Percentiles rank a stretch among this genome's conserved stretches.
Evolutionary conservation across 805 yeast species (phyloP).

Genomic region (Metschnikowia kofuensis): DNA sequence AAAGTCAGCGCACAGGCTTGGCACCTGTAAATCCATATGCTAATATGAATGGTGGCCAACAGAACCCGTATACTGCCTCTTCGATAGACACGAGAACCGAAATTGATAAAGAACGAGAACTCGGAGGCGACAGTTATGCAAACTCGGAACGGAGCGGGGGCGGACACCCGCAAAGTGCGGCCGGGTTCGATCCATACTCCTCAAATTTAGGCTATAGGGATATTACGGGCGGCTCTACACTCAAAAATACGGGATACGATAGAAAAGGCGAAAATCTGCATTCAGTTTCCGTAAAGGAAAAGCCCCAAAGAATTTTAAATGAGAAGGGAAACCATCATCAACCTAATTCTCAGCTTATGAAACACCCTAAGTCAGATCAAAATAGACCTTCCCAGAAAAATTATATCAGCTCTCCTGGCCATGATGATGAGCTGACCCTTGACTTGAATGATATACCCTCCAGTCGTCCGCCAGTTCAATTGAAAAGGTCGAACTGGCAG

Average conservation of each 20-base stretch:
- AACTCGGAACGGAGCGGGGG: background rate
- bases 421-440: slow-evolving; percentile 32
- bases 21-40: slow-evolving; percentile 44
- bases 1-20: slow-evolving; percentile 31
- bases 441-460: slow-evolving; percentile 40
- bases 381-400: no score
- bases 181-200: no score
- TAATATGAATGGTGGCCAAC: slow-evolving; percentile 19
- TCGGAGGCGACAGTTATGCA: background rate
- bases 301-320: background rate
- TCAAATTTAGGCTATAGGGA: no score
- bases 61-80: slow-evolving; percentile 15
- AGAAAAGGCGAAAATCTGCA: background rate
- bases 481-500: slow-evolving; percentile 20
- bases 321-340: background rate
- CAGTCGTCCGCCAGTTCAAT: slow-evolving; percentile 22
- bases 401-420: background rate
- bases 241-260: no score
- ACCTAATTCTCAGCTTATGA: background rate
- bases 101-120: background rate
- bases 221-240: no score
- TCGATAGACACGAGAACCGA: background rate
- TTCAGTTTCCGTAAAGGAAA: background rate
- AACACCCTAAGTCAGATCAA: no score
- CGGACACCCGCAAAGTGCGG: background rate